phyloP scores from a whole-genome alignment of 2,329 filamentous ascomycete species.

The Trichophyton verrucosum region DNA sequence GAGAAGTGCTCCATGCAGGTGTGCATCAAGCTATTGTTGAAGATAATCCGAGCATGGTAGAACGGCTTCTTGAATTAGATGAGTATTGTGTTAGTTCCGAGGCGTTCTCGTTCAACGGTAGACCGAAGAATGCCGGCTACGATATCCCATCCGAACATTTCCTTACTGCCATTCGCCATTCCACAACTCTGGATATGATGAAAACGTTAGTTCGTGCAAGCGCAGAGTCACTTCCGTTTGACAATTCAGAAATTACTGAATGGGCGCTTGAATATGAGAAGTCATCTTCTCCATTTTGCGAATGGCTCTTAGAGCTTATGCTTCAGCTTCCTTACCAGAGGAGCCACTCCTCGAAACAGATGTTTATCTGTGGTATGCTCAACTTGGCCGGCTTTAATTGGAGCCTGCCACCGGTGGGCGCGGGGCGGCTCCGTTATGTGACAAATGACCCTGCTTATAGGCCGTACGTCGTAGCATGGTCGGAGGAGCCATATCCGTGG shows the following conservation, averaged over 20 bases:
- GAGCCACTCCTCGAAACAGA: background rate
- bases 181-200: conserved; percentile 20
- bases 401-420: background rate
- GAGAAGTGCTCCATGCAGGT: conserved; percentile 25
- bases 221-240: conserved; percentile 27
- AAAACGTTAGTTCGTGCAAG: conserved; percentile 26
- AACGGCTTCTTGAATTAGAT: conserved; percentile 29
- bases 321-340: background rate
- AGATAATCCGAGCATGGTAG: conserved; percentile 22
- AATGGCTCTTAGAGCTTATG: conserved; percentile 3
- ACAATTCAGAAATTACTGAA: conserved; percentile 25
- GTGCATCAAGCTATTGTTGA: conserved; percentile 29
- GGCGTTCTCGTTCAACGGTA: background rate
- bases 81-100: conserved; percentile 19
- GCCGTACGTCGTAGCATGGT: background rate
- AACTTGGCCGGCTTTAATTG: background rate
- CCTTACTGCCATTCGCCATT: conserved; percentile 20
- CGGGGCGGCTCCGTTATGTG: background rate
- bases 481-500: background rate
- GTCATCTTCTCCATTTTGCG: background rate
- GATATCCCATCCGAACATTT: conserved; percentile 25
- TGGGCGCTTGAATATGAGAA: conserved; percentile 18
- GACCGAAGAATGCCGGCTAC: conserved; percentile 14
- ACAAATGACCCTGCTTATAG: background rate
- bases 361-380: conserved; percentile 2